Base-by-base conservation (phyloP, 306 rosid genomes). In the Prunus fruticosa region DNA sequence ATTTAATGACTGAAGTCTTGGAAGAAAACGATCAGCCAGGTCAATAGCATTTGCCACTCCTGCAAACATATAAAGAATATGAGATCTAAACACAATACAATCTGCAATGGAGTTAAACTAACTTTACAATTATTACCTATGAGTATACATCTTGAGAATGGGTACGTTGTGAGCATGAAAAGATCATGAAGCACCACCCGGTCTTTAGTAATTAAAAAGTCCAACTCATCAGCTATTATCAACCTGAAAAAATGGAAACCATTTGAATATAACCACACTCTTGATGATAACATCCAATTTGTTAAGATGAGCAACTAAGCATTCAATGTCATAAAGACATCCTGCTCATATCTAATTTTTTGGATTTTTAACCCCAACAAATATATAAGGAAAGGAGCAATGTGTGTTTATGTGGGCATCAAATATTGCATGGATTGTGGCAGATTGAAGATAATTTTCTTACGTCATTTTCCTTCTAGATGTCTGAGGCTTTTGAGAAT, bases 1-100 rank as follows among this genome's bases (percentile, higher is more conserved):
- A 83, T 89, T 95, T 78, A 92, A 80, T 65, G 99, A 82, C 82
- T 88, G 87, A 56, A 95, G 96, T 79, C 87, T 88, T 19, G 99
- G 99, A 78, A 95, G 93, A 79, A 92, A 95, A 56, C 97, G 97
- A 79, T 89, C 99, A 25, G 99, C 93, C 32, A 95, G 87, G 73
- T 95, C 97, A 23, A 95, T 95, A 63, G 99, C 97, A 88, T 95
- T 95, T 11, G 99, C 96, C 64, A 92, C 86, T 69, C 97, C 99
- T 95, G 87, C 56, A 80, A 78, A 71, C 28, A 9, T 27, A 77
- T 25, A 12, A 18, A 68, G 14, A 53, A 53, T 11, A 67, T 38
- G 18, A 74, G 63, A 43, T 5, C 30, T 34, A 38, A 51, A 60
- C 16, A 34, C 12, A 28, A 0, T 18, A 64, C 25, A 30, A 23